Base-by-base conservation (phyloP, 2,329 filamentous ascomycete genomes). In the Fusarium vanettenii region DNA sequence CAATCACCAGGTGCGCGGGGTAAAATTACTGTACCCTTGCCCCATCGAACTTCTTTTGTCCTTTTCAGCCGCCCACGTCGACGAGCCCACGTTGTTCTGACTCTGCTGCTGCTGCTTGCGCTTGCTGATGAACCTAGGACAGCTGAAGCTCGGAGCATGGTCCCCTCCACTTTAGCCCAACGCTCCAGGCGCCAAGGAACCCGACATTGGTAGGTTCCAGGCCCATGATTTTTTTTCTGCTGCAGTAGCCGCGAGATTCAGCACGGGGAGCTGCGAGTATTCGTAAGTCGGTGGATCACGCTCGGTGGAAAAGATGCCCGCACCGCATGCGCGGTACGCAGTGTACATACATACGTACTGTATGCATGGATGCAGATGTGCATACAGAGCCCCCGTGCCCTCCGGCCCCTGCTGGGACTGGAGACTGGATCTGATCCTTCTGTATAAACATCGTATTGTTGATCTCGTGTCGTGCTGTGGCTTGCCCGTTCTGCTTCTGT, bases 391-490 rank as follows among this genome's bases (percentile, higher is more conserved):
- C 22, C 31, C 31, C 48, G 52, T 50, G 45, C 45, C 56, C 31
- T 22, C n/a, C 39, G 63, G 50, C 37, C 48, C 25, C 43, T 57
- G 55, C 48, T 55, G 48, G 48, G 48, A 52, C 48, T 52, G 45
- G 60, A 67, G 48, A 62, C 60, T 75, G 62, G 57, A 52, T 50
- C 39, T 67, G 52, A 63, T 72, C 60, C 56, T 73, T 62, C 45
- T 62, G 52, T 64, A 60, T 52, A 45, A 68, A 68, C 55, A 75
- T 78, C 76, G 76, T 78, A 77, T 78, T 72, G 69, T 52, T 73
- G 60, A 71, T 76, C 76, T 78, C 73, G 73, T 78, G 76, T 73
- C 64, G 64, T 71, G 55, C 56, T 25, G 66, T 76, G 65, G 64
- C 63, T 75, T 67, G 62, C 65, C 67, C 66, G 59, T 67, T 69